Percentiles rank a stretch among this genome's conserved stretches.
Evolutionary conservation across 2,329 filamentous ascomycete genomes (phyloP).

Genomic region (Colletotrichum godetiae): DNA sequence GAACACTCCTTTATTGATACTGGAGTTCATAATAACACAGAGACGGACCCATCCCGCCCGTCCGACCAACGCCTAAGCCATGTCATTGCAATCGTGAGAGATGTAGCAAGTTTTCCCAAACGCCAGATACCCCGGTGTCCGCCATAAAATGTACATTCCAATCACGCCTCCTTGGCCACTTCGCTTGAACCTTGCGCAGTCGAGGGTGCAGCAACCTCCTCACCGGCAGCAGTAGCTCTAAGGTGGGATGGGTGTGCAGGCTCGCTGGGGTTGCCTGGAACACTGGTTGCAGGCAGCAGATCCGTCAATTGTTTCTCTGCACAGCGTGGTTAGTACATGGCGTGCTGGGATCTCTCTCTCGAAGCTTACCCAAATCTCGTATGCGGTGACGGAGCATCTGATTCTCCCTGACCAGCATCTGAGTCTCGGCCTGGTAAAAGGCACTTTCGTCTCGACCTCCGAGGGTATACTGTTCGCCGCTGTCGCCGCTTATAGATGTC

Average conservation of each 20-base stretch:
- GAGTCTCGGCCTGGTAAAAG: slow-evolving; percentile 86
- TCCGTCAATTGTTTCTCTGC: slow-evolving; percentile 65
- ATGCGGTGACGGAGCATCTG: slow-evolving; percentile 84
- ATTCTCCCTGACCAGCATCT: slow-evolving; percentile 81
- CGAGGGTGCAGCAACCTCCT: slow-evolving; percentile 38
- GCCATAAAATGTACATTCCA: not conserved
- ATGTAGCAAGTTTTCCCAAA: not conserved
- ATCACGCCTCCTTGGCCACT: slow-evolving; percentile 12
- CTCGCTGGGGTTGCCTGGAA: slow-evolving; percentile 53
- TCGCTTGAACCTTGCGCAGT: not conserved
- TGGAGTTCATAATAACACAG: not conserved
- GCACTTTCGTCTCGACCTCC: slow-evolving; percentile 79
- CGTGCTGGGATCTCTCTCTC: not conserved
- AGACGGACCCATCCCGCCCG: not conserved
- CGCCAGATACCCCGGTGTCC: not conserved
- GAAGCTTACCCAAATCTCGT: slow-evolving; percentile 72
- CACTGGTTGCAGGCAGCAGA: slow-evolving; percentile 42
- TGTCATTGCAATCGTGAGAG: not conserved
- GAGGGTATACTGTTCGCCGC: slow-evolving; percentile 68
- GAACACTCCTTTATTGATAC: not conserved
- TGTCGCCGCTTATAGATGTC: slow-evolving; percentile 69
- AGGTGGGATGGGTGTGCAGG: slow-evolving; percentile 62
- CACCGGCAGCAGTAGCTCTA: slow-evolving; percentile 57
- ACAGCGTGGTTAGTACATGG: slow-evolving; percentile 32
- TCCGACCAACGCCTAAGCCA: slow-evolving; percentile 8